Conservation (phyloP, 2,329 filamentous ascomycete genomes). For the Cladophialophora carrionii region DNA sequence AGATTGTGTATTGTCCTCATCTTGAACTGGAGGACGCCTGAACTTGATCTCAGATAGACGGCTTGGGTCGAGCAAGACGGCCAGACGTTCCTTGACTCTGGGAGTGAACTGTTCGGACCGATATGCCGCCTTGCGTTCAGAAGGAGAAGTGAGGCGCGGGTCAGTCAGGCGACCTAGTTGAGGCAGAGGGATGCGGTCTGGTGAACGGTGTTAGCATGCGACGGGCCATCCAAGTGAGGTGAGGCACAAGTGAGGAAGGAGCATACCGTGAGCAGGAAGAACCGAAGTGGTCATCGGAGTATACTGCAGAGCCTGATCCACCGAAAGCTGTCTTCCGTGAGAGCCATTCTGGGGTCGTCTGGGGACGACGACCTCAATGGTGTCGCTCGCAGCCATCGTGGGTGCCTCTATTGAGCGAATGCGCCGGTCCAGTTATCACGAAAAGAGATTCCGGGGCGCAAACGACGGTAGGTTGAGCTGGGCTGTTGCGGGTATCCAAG, state of each 20-base stretch:
- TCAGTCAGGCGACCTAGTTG: constrained; percentile 25
- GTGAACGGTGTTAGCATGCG: constrained; percentile 9
- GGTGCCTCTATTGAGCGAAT: background rate
- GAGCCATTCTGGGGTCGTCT: constrained; percentile 21
- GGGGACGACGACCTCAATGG: constrained; percentile 48
- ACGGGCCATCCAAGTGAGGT: background rate
- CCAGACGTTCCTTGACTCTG: constrained; percentile 26
- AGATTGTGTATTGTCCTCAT: constrained; percentile 14
- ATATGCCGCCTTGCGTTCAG: constrained; percentile 29
- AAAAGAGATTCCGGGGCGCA: background rate
- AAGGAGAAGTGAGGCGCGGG: constrained; percentile 24
- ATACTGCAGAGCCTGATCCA: constrained; percentile 54
- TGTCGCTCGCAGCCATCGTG: constrained; percentile 24
- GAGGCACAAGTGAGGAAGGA: constrained; percentile 6
- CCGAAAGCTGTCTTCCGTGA: constrained; percentile 45
- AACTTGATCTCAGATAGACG: constrained; percentile 33
- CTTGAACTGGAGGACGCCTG: constrained; percentile 26
- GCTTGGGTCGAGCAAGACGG: constrained; percentile 28
- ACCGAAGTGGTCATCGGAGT: constrained; percentile 55
- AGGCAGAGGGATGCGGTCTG: constrained; percentile 36
- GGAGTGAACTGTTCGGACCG: constrained; percentile 25
- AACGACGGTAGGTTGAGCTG: background rate
- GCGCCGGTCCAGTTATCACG: constrained; percentile 1
- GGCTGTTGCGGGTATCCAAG: background rate
- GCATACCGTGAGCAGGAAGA: constrained; percentile 47